Base-by-base conservation (phyloP, 192 early-diverging fungal genomes). In the Linderina pennispora region DNA sequence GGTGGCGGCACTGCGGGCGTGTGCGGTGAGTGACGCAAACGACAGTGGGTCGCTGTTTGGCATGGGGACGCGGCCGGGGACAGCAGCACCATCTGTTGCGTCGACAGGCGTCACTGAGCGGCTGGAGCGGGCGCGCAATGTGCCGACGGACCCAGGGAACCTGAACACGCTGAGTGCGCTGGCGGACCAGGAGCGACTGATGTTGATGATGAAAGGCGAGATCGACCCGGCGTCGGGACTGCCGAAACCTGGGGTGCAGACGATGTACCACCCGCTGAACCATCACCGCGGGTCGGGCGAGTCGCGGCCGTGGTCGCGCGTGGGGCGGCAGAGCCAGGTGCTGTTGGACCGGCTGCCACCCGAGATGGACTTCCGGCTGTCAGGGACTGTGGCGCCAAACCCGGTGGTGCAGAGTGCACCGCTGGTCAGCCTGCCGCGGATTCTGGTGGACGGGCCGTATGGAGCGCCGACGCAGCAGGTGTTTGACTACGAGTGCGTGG, bases 391-490 rank as follows among this genome's bases (percentile, higher is more conserved):
- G n/a, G 43, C 36, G 3, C 23, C 51, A 14, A 28, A 36, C 7
- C 44, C 23, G 9, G 25, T 65, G 23, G 46, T 47, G 34, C 36
- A 48, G 2, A 39, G 35, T 34, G 61, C 58, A 49, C 40, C 56
- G 20, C 43, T 43, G 24, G 50, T 66, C 18, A 62, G 45, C 18
- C 55, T 84, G 49, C 87, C 87, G 28, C 40, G 18, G 13, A 71
- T 92, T 50, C 54, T 58, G 50, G 55, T 89, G 22, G 89, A 92
- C 52, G 89, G 89, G 11, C 84, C 89, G 9, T 92, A 80, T 68
- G 87, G 89, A 18, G 85, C 87, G 6, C 81, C 86, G 21, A 80
- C 82, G 13, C 82, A 88, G 57, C 82, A 88, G 63, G 77, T 86
- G 41, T 86, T 84, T 62, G 68, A 81, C 54, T 83, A 85, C 48